A percentile compares a stretch with the other conserved stretches of the same genome.
Conservation (phyloP, 1,139 yeast species). For the Hansenula anomala region DNA sequence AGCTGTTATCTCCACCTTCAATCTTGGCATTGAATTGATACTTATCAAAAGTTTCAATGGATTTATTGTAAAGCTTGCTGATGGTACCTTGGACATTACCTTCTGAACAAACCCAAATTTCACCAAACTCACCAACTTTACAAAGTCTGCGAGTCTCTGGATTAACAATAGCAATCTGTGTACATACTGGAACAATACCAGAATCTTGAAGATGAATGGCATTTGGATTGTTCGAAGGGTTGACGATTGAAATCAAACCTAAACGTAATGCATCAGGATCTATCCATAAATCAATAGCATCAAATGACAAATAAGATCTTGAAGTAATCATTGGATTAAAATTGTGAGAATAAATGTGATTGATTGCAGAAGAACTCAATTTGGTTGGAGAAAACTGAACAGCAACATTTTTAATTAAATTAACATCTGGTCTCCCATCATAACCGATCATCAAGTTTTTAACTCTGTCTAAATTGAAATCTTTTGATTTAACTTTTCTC, state of each 20-base stretch:
- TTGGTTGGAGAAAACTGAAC: conserved; percentile 61
- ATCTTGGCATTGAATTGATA: conserved; percentile 25
- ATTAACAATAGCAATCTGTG: conserved; percentile 90
- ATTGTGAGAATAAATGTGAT: conserved; percentile 71
- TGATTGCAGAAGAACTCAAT: conserved; percentile 65
- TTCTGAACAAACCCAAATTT: conserved; percentile 93
- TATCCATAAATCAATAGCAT: conserved; percentile 80
- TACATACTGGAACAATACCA: conserved; percentile 93
- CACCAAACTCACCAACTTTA: conserved; percentile 93
- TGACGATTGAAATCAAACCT: conserved; percentile 78
- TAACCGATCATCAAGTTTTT: conserved; percentile 84
- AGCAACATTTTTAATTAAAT: conserved; percentile 54
- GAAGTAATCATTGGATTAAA: conserved; percentile 84
- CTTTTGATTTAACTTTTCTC: conserved; percentile 56
- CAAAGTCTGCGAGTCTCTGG: conserved; percentile 84
- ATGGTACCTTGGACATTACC: conserved; percentile 49
- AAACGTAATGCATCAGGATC: conserved; percentile 88
- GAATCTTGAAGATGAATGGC: conserved; percentile 85
- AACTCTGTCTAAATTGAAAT: conserved; percentile 52
- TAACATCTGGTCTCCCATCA: conserved; percentile 68
- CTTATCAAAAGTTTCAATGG: conserved; percentile 11
- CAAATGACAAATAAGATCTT: conserved; percentile 82
- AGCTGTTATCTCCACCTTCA: conserved; percentile 55
- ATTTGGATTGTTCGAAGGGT: conserved; percentile 61
- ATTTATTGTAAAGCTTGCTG: conserved; percentile 13